Base-by-base conservation (phyloP, 2,329 filamentous ascomycete species). In the Colletotrichum eremochloae region DNA sequence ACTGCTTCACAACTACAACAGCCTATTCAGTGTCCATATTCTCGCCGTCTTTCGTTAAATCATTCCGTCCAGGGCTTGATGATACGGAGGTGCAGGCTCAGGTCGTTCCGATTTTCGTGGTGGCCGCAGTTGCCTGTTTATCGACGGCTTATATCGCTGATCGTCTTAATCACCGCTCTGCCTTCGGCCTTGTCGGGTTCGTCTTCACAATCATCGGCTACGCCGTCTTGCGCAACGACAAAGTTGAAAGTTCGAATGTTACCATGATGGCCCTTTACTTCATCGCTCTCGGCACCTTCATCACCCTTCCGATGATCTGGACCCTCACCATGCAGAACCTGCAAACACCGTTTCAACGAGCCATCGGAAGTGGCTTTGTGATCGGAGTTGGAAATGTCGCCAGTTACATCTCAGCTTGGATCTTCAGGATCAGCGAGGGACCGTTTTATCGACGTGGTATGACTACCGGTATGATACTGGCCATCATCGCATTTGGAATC, bases 371-470 rank as follows among this genome's bases (percentile, higher is more conserved):
- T 74, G 56, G 84, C 78, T 55, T 86, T 80, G 44, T 80, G 79
- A 62, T 86, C 81, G 44, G 81, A 80, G 52, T 83, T 80, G 74
- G 83, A 80, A 55, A 83, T 80, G 57, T 83, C 9, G 53, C 71
- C 6, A 46, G 67, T 5, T 75, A 75, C 60, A 72, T 75, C 33
- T 75, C 74, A 9, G 68, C 74, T 8, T 75, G 74, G 74, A 74
- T 75, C 60, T 75, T 75, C 56, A 74, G 69, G 29, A 75, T 64
- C 12, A 75, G 71, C 42, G 70, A 74, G 31, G 74, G 63, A 1
- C 74, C 74, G 5, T 67, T 63, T 46, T 75, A 75, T 60, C 40
- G 57, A 36, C 52, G 61, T 5, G 74, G 74, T 0, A 75, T 75
- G 74, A 75, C 73, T 0, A 50, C 61, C 2, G 64, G 71, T 12